Conservation (phyloP, 2,329 filamentous ascomycete genomes). For the Pezicula radicicola region DNA sequence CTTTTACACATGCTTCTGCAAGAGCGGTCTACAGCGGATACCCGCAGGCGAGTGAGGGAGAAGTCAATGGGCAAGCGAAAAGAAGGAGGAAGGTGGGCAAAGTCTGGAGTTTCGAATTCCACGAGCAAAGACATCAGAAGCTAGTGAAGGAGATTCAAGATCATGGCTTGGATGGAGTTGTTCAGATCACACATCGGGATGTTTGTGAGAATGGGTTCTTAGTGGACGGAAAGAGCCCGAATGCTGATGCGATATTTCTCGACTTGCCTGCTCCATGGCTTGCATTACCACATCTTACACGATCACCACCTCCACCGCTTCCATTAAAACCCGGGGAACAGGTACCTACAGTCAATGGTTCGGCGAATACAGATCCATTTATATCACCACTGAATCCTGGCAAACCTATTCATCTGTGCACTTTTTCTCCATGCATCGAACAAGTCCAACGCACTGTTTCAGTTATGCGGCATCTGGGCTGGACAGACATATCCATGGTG, state of each 20-base stretch:
- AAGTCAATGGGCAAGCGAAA: slow-evolving; percentile 25
- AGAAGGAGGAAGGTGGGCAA: slow-evolving; percentile 51
- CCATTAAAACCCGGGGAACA: slow-evolving; percentile 5
- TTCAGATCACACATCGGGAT: slow-evolving; percentile 73
- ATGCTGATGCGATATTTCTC: slow-evolving; percentile 71
- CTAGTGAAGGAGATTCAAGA: slow-evolving; percentile 67
- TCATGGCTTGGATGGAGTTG: slow-evolving; percentile 63
- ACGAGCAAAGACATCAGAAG: slow-evolving; percentile 67
- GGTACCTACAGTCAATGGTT: background rate
- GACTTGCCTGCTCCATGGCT: slow-evolving; percentile 81
- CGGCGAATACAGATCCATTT: slow-evolving; percentile 35
- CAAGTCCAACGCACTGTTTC: slow-evolving; percentile 87
- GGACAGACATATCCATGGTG: slow-evolving; percentile 92
- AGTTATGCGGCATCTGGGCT: slow-evolving; percentile 74
- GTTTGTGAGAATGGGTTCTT: slow-evolving; percentile 75
- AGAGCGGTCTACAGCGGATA: slow-evolving; percentile 75
- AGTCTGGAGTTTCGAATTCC: slow-evolving; percentile 82
- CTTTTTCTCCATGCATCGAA: slow-evolving; percentile 95
- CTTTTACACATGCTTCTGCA: slow-evolving; percentile 77
- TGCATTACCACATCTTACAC: slow-evolving; percentile 71
- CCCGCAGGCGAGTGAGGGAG: slow-evolving; percentile 34
- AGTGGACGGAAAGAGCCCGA: slow-evolving; percentile 51
- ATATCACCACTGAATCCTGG: slow-evolving; percentile 66
- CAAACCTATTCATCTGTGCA: slow-evolving; percentile 78
- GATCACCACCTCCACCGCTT: slow-evolving; percentile 36